Conservation (phyloP, 2,329 filamentous ascomycete genomes). For the Phyllosticta citribraziliensis region DNA sequence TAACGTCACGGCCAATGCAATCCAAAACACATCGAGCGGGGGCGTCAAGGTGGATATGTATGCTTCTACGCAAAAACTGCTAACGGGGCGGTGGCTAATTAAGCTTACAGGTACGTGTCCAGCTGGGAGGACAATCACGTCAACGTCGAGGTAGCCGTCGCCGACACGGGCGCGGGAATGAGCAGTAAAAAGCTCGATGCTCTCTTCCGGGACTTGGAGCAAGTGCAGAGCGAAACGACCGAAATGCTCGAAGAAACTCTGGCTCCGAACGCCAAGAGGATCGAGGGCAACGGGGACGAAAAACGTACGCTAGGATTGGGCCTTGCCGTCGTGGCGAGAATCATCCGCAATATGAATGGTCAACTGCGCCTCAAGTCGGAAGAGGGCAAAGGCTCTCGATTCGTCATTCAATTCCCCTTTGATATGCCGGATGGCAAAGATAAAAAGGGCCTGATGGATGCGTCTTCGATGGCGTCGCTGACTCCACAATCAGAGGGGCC, state of each 20-base stretch:
- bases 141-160: constrained; percentile 62
- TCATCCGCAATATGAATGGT: constrained; percentile 82
- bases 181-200: constrained; percentile 46
- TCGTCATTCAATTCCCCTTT: constrained; percentile 72
- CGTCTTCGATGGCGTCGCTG: constrained; percentile 15
- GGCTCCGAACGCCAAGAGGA: constrained; percentile 21
- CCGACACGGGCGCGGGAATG: constrained; percentile 66
- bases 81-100: background rate
- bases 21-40: constrained; percentile 64
- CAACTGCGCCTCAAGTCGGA: constrained; percentile 79
- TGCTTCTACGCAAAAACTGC: background rate
- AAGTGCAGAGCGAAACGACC: constrained; percentile 49
- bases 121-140: constrained; percentile 44
- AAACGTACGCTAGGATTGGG: constrained; percentile 62
- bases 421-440: constrained; percentile 42
- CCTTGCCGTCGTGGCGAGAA: constrained; percentile 77
- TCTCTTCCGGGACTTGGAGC: constrained; percentile 51
- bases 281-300: constrained; percentile 18
- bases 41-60: constrained; percentile 57
- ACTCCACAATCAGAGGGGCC: constrained; percentile 16
- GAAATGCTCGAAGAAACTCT: constrained; percentile 23
- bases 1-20: constrained; percentile 76
- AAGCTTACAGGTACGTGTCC: constrained; percentile 40
- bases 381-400: constrained; percentile 69
- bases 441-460: constrained; percentile 5